Conservation (phyloP, 1,284 basidiomycete species). For the Mycena citricolor region DNA sequence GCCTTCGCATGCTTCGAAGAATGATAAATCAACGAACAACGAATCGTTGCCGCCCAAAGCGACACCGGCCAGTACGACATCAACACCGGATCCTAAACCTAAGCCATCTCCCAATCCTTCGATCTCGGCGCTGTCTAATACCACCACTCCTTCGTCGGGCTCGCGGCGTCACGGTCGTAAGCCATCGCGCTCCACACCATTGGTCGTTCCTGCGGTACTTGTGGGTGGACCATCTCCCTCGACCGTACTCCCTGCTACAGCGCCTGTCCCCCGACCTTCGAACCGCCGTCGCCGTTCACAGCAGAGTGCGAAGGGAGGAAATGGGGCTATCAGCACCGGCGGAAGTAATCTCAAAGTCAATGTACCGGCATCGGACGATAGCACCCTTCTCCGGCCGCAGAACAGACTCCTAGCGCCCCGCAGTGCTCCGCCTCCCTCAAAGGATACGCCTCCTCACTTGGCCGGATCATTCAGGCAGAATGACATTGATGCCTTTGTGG, state of each 20-base stretch:
- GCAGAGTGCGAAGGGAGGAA: slow-evolving; percentile 21
- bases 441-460: slow-evolving; percentile 66
- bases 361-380: slow-evolving; percentile 29
- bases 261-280: slow-evolving; percentile 36
- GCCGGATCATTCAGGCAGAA: slow-evolving; percentile 47
- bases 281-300: slow-evolving; percentile 44
- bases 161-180: slow-evolving; percentile 13
- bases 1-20: background rate
- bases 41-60: background rate
- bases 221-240: slow-evolving; percentile 30
- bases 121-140: slow-evolving; percentile 4
- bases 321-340: slow-evolving; percentile 16
- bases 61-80: background rate
- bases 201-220: slow-evolving; percentile 38
- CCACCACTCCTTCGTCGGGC: slow-evolving; percentile 1
- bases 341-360: slow-evolving; percentile 35
- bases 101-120: background rate
- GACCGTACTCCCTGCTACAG: slow-evolving; percentile 26
- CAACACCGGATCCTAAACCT: background rate
- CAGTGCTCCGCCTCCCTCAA: slow-evolving; percentile 38
- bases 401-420: slow-evolving; percentile 33
- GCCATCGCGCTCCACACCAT: slow-evolving; percentile 18
- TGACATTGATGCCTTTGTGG: slow-evolving; percentile 69
- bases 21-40: background rate
- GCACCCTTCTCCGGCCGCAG: slow-evolving; percentile 33